phyloP scores from a whole-genome alignment of 2,329 filamentous ascomycete species.

The Fusarium oligoseptatum region DNA sequence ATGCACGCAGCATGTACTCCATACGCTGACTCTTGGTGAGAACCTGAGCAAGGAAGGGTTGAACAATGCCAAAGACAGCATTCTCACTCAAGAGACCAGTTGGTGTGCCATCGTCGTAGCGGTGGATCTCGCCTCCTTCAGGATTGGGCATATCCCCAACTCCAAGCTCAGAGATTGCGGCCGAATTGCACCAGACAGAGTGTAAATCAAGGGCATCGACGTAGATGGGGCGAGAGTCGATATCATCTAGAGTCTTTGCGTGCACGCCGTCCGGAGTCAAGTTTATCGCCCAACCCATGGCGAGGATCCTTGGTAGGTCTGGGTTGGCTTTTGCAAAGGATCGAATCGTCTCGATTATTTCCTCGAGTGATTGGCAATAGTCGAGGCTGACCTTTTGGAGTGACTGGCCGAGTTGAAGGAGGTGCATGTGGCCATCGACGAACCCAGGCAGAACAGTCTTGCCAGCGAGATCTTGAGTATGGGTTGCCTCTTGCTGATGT shows the following conservation, averaged over 20 bases:
- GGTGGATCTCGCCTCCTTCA: slow-evolving; percentile 63
- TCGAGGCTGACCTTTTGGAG: background rate
- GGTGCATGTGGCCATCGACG: background rate
- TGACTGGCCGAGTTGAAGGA: background rate
- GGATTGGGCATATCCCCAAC: slow-evolving; percentile 61
- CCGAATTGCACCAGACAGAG: slow-evolving; percentile 67
- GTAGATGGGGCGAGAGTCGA: slow-evolving; percentile 67
- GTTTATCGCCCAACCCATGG: slow-evolving; percentile 66
- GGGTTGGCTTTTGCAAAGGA: slow-evolving; percentile 44
- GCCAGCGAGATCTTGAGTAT: background rate
- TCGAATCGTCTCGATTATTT: background rate
- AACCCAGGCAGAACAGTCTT: background rate
- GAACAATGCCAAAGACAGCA: slow-evolving; percentile 63
- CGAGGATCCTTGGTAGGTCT: slow-evolving; percentile 61
- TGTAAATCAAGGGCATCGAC: slow-evolving; percentile 69
- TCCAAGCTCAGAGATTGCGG: slow-evolving; percentile 62
- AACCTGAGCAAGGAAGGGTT: slow-evolving; percentile 64
- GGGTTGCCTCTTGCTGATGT: background rate
- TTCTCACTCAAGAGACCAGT: slow-evolving; percentile 65
- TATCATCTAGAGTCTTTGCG: slow-evolving; percentile 60
- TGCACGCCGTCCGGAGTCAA: slow-evolving; percentile 59
- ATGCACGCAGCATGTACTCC: no score
- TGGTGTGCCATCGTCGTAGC: slow-evolving; percentile 59
- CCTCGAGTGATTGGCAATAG: background rate
- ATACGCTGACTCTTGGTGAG: slow-evolving; percentile 43